phyloP scores from a whole-genome alignment of 2,329 filamentous ascomycete genomes.

The Alternaria ethzedia region DNA sequence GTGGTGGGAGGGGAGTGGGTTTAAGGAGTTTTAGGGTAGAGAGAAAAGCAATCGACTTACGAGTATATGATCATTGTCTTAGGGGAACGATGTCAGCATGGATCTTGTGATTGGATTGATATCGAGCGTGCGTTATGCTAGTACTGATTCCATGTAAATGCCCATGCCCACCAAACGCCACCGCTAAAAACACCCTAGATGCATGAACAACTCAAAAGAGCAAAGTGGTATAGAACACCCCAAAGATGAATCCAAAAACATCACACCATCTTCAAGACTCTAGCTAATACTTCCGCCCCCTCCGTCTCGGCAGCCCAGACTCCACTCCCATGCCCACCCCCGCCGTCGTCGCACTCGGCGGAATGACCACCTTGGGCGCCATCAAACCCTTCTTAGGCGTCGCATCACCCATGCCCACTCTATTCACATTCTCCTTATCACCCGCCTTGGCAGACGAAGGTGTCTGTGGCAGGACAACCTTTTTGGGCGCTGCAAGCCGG shows the following conservation, averaged over 20 bases:
- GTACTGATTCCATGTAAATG: not conserved
- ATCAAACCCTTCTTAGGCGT: slow-evolving; percentile 43
- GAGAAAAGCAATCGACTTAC: no score
- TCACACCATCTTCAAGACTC: not conserved
- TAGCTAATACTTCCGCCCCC: slow-evolving; percentile 28
- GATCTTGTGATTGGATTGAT: no score
- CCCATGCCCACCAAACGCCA: not conserved
- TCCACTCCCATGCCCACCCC: slow-evolving; percentile 11
- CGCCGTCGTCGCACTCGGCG: slow-evolving; percentile 5
- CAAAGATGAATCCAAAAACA: not conserved
- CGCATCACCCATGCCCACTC: slow-evolving; percentile 19
- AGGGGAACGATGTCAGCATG: no score
- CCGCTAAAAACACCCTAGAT: slow-evolving; percentile 1
- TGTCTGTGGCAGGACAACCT: slow-evolving; percentile 40
- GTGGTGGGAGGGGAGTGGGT: no score
- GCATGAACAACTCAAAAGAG: not conserved
- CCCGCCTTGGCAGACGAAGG: slow-evolving; percentile 11
- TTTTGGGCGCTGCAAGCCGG: slow-evolving; percentile 43
- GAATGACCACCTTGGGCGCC: slow-evolving; percentile 26
- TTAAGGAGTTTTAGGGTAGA: no score
- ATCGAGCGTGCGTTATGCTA: no score
- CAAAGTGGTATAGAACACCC: not conserved
- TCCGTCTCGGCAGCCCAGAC: slow-evolving; percentile 39
- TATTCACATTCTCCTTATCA: slow-evolving; percentile 35
- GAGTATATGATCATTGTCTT: no score